Evolutionary conservation across 1,284 basidiomycete genomes (phyloP).

Genomic region (Laetiporus sulphureus): DNA sequence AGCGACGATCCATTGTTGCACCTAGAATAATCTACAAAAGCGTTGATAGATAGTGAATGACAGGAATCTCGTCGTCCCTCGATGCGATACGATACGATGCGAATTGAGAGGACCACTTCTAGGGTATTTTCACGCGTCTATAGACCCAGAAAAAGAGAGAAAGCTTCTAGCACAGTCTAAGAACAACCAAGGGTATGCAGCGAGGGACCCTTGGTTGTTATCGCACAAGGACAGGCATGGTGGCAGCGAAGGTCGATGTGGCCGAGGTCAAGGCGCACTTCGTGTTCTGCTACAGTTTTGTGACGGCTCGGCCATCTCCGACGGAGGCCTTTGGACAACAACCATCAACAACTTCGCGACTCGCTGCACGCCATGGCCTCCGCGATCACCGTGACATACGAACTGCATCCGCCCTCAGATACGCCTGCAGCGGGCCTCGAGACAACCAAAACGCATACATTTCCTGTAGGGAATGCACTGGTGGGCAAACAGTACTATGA

Average conservation of each 20-base stretch:
- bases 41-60: not conserved
- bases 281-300: conserved; percentile 5
- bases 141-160: conserved; percentile 7
- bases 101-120: conserved; percentile 9
- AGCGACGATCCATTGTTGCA: too few species aligned
- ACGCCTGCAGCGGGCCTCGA: conserved; percentile 20
- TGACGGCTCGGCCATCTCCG: conserved; percentile 17
- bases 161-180: conserved; percentile 6
- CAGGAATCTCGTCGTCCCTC: not conserved
- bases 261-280: not conserved
- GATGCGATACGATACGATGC: not conserved
- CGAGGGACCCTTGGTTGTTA: conserved; percentile 25
- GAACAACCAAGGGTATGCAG: conserved; percentile 20
- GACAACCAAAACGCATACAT: conserved; percentile 29
- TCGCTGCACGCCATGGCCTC: conserved; percentile 24
- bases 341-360: conserved; percentile 7
- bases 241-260: conserved; percentile 13
- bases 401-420: conserved; percentile 39
- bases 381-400: conserved; percentile 42
- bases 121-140: conserved; percentile 27
- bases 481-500: conserved; percentile 42
- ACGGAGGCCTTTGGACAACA: conserved; percentile 14
- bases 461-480: conserved; percentile 24
- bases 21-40: not conserved
- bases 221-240: conserved; percentile 30